Evolutionary conservation across 2,329 filamentous ascomycete species (phyloP).

Genomic region (Fusarium sp.): DNA sequence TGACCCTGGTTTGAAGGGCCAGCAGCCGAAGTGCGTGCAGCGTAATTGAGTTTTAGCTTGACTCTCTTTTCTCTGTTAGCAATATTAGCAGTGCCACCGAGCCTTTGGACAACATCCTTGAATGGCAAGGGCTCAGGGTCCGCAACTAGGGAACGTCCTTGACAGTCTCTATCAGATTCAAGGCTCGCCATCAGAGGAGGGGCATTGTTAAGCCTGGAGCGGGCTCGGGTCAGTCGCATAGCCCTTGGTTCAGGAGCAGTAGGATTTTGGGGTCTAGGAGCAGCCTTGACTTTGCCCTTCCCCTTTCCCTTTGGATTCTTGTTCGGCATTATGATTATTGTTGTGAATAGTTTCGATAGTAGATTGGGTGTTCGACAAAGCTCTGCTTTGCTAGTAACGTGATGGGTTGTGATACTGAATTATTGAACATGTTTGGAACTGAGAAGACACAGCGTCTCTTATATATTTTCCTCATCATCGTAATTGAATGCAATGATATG

Average conservation of each 20-base stretch:
- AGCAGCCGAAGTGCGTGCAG: not conserved
- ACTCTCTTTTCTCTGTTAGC: not conserved
- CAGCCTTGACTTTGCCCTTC: not conserved
- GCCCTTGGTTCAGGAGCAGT: not conserved
- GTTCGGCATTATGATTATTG: conserved; percentile 11
- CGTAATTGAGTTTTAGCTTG: not conserved
- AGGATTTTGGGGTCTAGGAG: not conserved
- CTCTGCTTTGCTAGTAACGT: not conserved
- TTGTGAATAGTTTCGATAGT: conserved; percentile 1
- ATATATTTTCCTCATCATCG: not conserved
- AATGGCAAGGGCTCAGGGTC: conserved; percentile 31
- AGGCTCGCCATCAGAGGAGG: conserved; percentile 41
- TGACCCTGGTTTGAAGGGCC: not conserved
- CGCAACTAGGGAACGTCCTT: not conserved
- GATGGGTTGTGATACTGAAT: not conserved
- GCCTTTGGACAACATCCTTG: conserved; percentile 19
- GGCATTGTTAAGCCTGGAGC: conserved; percentile 34
- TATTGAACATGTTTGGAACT: not conserved
- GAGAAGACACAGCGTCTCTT: not conserved
- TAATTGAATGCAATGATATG: not conserved
- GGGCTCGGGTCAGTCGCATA: conserved; percentile 37
- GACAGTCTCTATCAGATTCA: conserved; percentile 12
- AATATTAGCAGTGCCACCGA: not conserved
- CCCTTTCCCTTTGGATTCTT: not conserved
- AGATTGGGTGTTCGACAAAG: not conserved